These are phyloP conservation scores for Ajuga chamaepitys DNA, from an alignment of 257 asterid species.

Conservation along the genomic window DNA sequence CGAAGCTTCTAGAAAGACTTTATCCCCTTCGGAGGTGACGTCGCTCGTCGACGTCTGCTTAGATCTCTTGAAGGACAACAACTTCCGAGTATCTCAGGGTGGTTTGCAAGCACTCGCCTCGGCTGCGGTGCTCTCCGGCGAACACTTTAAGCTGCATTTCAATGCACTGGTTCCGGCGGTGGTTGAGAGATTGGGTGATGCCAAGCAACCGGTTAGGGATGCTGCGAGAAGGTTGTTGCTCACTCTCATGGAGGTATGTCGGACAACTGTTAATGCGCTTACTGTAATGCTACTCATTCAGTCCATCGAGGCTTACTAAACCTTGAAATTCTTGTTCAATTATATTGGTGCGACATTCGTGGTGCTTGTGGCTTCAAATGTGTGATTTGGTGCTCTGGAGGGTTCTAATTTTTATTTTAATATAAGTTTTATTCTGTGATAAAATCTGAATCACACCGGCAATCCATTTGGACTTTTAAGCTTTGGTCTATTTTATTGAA, in stretches of 20 bases:
- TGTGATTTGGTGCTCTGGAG: constrained; percentile 7
- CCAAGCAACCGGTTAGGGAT: constrained; percentile 92
- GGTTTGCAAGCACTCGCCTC: constrained; percentile 92
- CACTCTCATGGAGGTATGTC: constrained; percentile 88
- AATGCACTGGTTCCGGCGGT: constrained; percentile 90
- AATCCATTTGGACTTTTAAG: background rate
- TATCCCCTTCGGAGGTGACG: constrained; percentile 76
- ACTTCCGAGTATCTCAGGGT: constrained; percentile 92
- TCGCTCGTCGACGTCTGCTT: constrained; percentile 80
- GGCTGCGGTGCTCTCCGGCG: constrained; percentile 97
- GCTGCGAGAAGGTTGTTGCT: constrained; percentile 82
- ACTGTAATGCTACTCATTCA: constrained; percentile 3
- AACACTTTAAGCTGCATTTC: constrained; percentile 89
- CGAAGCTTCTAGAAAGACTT: constrained; percentile 73
- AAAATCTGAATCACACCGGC: background rate
- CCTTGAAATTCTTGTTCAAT: constrained; percentile 1
- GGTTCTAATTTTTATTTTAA: background rate
- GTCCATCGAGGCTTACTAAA: constrained; percentile 5
- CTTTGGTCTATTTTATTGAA: background rate
- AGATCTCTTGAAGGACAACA: constrained; percentile 96
- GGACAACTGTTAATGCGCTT: background rate
- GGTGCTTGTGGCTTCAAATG: background rate
- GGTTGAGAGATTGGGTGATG: constrained; percentile 92
- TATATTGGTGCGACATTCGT: background rate
- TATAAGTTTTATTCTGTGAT: background rate